phyloP scores from a whole-genome alignment of 768 basidiomycete genomes.

The Lentinula edodes region DNA sequence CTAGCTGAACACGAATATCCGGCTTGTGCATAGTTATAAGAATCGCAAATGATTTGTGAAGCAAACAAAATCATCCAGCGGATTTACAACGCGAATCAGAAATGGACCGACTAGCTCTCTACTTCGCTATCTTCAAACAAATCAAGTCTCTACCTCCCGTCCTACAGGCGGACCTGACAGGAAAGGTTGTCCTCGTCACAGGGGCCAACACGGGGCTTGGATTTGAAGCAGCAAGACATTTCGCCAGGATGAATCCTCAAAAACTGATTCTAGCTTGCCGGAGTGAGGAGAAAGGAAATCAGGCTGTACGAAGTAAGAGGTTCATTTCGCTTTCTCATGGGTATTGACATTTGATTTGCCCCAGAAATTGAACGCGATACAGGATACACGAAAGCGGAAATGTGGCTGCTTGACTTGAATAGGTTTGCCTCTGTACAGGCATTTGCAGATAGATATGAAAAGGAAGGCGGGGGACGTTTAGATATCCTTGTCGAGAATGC shows the following conservation, averaged over 20 bases:
- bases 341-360: too few species aligned
- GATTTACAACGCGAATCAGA: background rate
- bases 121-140: background rate
- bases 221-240: constrained; percentile 39
- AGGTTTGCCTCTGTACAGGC: constrained; percentile 34
- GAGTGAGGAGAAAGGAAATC: constrained; percentile 24
- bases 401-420: constrained; percentile 35
- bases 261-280: constrained; percentile 34
- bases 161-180: constrained; percentile 29
- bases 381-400: constrained; percentile 26
- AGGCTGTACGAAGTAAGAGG: constrained; percentile 17
- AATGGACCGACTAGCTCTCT: background rate
- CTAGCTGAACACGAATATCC: too few species aligned
- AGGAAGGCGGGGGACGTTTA: constrained; percentile 23
- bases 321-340: background rate
- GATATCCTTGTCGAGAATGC: constrained; percentile 45
- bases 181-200: constrained; percentile 42
- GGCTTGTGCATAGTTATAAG: too few species aligned
- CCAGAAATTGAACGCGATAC: constrained; percentile 25
- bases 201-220: constrained; percentile 52
- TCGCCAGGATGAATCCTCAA: constrained; percentile 36
- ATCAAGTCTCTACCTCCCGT: constrained; percentile 18
- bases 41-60: too few species aligned
- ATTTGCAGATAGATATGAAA: constrained; percentile 30
- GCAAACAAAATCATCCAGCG: too few species aligned